Conservation (phyloP, 2,329 filamentous ascomycete genomes). For the Westerdykella aurantiaca region DNA sequence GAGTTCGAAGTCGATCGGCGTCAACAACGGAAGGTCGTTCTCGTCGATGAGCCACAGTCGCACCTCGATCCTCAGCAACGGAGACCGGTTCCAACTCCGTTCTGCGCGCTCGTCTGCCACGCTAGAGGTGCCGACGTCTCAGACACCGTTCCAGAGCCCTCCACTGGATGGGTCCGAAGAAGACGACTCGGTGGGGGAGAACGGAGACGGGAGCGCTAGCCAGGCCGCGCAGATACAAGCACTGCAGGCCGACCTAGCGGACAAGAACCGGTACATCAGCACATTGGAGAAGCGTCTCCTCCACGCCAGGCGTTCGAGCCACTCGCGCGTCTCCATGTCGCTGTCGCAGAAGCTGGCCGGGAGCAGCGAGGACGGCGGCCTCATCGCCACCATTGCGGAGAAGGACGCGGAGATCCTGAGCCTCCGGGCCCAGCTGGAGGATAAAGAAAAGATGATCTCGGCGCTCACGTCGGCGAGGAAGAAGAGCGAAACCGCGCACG, state of each 20-base stretch:
- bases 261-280: slow-evolving; percentile 94
- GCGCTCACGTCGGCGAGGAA: slow-evolving; percentile 80
- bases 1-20: slow-evolving; percentile 90
- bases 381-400: slow-evolving; percentile 68
- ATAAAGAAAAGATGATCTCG: slow-evolving; percentile 89
- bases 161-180: slow-evolving; percentile 35
- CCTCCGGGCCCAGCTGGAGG: slow-evolving; percentile 80
- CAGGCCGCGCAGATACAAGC: slow-evolving; percentile 79
- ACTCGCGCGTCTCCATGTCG: slow-evolving; percentile 76
- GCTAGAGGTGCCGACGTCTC: slow-evolving; percentile 36
- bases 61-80: slow-evolving; percentile 38
- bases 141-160: slow-evolving; percentile 14
- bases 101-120: slow-evolving; percentile 37
- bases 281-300: slow-evolving; percentile 88
- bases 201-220: slow-evolving; percentile 78
- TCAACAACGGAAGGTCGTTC: slow-evolving; percentile 56
- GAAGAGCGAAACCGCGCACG: slow-evolving; percentile 76
- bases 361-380: slow-evolving; percentile 72
- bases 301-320: slow-evolving; percentile 84
- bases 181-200: slow-evolving; percentile 62
- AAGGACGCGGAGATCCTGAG: slow-evolving; percentile 92
- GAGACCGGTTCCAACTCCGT: slow-evolving; percentile 45
- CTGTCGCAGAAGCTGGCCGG: slow-evolving; percentile 58
- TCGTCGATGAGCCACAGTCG: slow-evolving; percentile 39
- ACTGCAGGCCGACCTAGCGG: slow-evolving; percentile 89